Conservation (phyloP, 768 basidiomycete genomes). For the Auricularia sp. region DNA sequence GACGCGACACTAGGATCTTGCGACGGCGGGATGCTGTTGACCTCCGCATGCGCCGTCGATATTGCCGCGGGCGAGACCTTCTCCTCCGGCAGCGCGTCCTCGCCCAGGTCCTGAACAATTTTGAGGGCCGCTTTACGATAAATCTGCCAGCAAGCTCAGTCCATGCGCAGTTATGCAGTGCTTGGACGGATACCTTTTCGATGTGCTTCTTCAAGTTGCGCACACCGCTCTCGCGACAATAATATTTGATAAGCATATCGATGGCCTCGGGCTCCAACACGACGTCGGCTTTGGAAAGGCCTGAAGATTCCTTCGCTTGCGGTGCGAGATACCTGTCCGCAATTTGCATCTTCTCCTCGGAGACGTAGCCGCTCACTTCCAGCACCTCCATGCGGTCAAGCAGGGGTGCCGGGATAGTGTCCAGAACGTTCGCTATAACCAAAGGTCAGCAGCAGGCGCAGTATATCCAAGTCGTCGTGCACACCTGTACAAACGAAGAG, state of each 20-base stretch:
- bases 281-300: constrained; percentile 78
- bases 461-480: neutral
- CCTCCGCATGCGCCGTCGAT: constrained; percentile 9
- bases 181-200: constrained; percentile 59
- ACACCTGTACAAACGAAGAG: constrained; percentile 89
- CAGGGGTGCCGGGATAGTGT: constrained; percentile 88
- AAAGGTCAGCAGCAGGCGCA: neutral
- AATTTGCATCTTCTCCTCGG: constrained; percentile 84
- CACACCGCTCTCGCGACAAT: constrained; percentile 95
- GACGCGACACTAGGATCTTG: constrained; percentile 31
- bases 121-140: constrained; percentile 93
- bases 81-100: constrained; percentile 70
- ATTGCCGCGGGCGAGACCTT: constrained; percentile 10
- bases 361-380: constrained; percentile 89
- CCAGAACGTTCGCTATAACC: constrained; percentile 66
- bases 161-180: neutral
- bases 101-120: constrained; percentile 83
- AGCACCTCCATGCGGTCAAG: constrained; percentile 95
- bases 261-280: constrained; percentile 65
- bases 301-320: constrained; percentile 85
- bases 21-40: constrained; percentile 28
- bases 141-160: constrained; percentile 41
- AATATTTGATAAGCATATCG: constrained; percentile 88
- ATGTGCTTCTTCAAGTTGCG: constrained; percentile 96
- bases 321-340: constrained; percentile 83